phyloP scores from a whole-genome alignment of 2,329 filamentous ascomycete genomes.

The Rasamsonia emersonii region DNA sequence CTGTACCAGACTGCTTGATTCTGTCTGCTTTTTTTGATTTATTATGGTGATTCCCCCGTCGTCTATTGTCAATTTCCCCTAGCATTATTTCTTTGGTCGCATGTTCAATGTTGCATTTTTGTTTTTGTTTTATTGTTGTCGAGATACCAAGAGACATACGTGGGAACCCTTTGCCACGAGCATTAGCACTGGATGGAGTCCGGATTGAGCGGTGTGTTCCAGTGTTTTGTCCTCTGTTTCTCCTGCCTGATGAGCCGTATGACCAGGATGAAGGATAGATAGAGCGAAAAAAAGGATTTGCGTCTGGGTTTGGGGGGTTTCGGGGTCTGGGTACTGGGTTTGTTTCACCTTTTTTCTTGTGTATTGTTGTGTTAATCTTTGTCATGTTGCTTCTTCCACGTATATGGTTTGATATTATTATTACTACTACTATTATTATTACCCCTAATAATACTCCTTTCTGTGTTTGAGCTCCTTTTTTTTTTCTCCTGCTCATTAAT shows the following conservation, averaged over 20 bases:
- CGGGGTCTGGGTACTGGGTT: slow-evolving; percentile 13
- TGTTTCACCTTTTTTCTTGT: no score
- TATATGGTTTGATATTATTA: no score
- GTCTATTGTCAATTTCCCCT: slow-evolving; percentile 14
- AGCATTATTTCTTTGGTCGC: slow-evolving; percentile 1
- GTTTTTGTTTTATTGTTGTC: slow-evolving; percentile 2
- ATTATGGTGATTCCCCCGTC: slow-evolving; percentile 7
- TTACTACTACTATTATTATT: no score
- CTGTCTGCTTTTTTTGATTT: slow-evolving; percentile 14
- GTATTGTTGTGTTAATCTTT: no score
- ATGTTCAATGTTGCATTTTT: neutral
- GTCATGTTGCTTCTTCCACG: no score
- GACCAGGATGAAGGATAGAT: slow-evolving; percentile 18
- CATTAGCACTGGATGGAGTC: slow-evolving; percentile 8
- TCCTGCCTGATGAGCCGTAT: slow-evolving; percentile 12
- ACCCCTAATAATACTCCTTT: no score
- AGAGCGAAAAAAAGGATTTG: slow-evolving; percentile 17
- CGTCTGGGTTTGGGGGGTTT: slow-evolving; percentile 13
- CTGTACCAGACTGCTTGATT: no score
- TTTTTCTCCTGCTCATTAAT: no score
- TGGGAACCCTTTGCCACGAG: slow-evolving; percentile 2
- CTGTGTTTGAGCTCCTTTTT: no score
- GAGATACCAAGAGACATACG: slow-evolving; percentile 4
- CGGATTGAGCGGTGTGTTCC: slow-evolving; percentile 6
- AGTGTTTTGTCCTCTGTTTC: slow-evolving; percentile 10